Evolutionary conservation across 306 rosid genomes (phyloP), one percentile per base, ranked within the genome.

Genomic region (Cyclanthera cordifolia): DNA sequence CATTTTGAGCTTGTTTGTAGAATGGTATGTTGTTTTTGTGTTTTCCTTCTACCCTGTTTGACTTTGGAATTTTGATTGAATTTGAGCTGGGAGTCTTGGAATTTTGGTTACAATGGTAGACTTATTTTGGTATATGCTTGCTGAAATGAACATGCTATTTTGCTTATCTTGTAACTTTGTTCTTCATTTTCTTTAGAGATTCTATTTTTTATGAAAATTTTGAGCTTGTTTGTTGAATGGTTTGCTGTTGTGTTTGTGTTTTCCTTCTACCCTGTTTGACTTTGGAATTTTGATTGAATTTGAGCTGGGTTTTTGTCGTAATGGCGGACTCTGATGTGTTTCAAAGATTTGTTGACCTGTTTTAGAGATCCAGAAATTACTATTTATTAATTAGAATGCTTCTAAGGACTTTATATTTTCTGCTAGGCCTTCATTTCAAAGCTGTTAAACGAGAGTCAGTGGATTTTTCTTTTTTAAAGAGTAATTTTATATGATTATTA

Each of bases 211-310:
- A 15, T n/a, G 43, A 37, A 19, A 19, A 0, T 61, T 63, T 41
- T 9, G 70, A 63, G 53, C 53, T 65, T 65, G 30, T 41, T 65
- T 65, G 37, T 20, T 6, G 70, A 65, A 65, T 23, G 32, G 52
- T 41, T 17, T 59, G 67, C 8, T 37, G 43, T 37, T 34, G 43
- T 37, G 43, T 37, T 37, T 37, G 11, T 10, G 43, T 37, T 37
- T 37, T 37, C 11, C n/a, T 1, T 19, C 21, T 41, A 63, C 17
- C 45, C 50, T 41, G 8, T 43, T 19, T 19, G 69, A 39, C 30
- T 61, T 61, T 27, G 15, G 43, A 28, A 57, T 28, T 58, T 59
- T 32, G 27, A 34, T 32, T 32, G 25, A 60, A 19, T 17, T 30
- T 21, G 25, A 60, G 67, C 67, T 60, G 28, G 27, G 49, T 63